Percentiles rank a stretch among this genome's conserved stretches.
phyloP scores from a whole-genome alignment of 2,329 filamentous ascomycete genomes.

The Arthroderma sp. region DNA sequence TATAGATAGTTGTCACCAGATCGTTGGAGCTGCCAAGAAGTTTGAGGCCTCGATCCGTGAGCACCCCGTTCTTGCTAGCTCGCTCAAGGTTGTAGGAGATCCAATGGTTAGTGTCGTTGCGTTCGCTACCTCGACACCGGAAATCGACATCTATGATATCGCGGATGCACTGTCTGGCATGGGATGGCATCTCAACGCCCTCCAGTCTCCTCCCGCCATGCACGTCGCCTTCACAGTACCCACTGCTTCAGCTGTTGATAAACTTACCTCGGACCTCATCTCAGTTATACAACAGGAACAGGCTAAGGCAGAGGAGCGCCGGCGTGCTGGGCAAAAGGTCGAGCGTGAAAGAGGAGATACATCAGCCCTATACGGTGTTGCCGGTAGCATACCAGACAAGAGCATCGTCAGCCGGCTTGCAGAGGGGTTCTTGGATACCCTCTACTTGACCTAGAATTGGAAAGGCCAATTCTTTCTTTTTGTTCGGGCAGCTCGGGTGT shows the following conservation, averaged over 20 bases:
- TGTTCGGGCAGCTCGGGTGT: background rate
- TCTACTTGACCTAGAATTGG: slow-evolving; percentile 42
- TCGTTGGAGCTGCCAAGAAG: slow-evolving; percentile 75
- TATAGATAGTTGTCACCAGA: slow-evolving; percentile 70
- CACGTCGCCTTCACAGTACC: slow-evolving; percentile 89
- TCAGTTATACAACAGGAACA: slow-evolving; percentile 52
- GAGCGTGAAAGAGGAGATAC: slow-evolving; percentile 50
- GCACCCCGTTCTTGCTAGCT: slow-evolving; percentile 53
- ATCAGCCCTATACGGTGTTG: slow-evolving; percentile 85
- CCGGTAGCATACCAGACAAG: slow-evolving; percentile 90
- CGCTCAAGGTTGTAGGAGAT: slow-evolving; percentile 68
- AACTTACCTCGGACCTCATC: slow-evolving; percentile 57
- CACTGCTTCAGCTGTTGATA: slow-evolving; percentile 67
- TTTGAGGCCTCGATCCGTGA: slow-evolving; percentile 62
- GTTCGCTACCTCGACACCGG: slow-evolving; percentile 55
- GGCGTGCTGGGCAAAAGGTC: slow-evolving; percentile 44
- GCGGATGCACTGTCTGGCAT: slow-evolving; percentile 72
- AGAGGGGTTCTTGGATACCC: slow-evolving; percentile 76
- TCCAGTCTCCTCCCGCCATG: slow-evolving; percentile 83
- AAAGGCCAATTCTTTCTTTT: slow-evolving; percentile 2
- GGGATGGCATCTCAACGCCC: slow-evolving; percentile 91
- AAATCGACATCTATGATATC: slow-evolving; percentile 87
- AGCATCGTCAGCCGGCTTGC: slow-evolving; percentile 84
- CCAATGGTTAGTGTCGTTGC: slow-evolving; percentile 85
- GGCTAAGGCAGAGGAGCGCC: slow-evolving; percentile 63